Conservation (phyloP, 1,284 basidiomycete genomes). For the Tylopilus orsonianus region DNA sequence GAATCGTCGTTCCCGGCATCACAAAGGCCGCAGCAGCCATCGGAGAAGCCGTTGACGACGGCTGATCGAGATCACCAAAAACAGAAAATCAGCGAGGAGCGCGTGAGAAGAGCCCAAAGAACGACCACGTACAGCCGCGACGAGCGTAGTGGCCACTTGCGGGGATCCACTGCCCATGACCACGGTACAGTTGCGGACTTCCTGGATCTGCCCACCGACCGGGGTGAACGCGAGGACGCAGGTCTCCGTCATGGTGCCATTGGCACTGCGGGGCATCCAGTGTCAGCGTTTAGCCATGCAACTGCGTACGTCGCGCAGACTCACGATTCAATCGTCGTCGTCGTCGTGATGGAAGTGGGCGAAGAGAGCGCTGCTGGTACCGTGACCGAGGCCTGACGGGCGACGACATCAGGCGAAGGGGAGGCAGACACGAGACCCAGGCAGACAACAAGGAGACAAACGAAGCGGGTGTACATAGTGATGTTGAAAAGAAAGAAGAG, state of each 20-base stretch:
- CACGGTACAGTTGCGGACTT: slow-evolving; percentile 58
- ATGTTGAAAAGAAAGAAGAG: slow-evolving; percentile 22
- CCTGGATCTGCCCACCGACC: slow-evolving; percentile 54
- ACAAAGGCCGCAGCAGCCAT: slow-evolving; percentile 48
- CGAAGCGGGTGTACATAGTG: slow-evolving; percentile 23
- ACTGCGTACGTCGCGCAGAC: background rate
- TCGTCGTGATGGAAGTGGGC: slow-evolving; percentile 33
- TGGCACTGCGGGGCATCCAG: slow-evolving; percentile 23
- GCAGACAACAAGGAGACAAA: slow-evolving; percentile 22
- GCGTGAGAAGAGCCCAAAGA: background rate
- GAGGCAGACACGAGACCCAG: slow-evolving; percentile 23
- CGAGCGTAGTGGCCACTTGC: slow-evolving; percentile 5
- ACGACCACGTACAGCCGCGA: background rate
- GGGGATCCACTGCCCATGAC: slow-evolving; percentile 29
- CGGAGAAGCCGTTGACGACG: slow-evolving; percentile 39
- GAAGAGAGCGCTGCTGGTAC: slow-evolving; percentile 23
- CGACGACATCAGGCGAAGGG: slow-evolving; percentile 19
- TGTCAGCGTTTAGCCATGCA: background rate
- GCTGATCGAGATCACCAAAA: slow-evolving; percentile 1
- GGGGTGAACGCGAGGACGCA: slow-evolving; percentile 66
- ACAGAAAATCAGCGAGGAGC: background rate
- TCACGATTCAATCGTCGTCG: slow-evolving; percentile 29
- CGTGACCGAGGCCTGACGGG: slow-evolving; percentile 27
- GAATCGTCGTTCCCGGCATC: slow-evolving; percentile 69
- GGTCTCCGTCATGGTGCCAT: slow-evolving; percentile 58